A percentile compares a stretch with the other conserved stretches of the same genome.
Evolutionary conservation across 1,139 yeast species (phyloP).

Genomic region (Sugiyamaella japonica): DNA sequence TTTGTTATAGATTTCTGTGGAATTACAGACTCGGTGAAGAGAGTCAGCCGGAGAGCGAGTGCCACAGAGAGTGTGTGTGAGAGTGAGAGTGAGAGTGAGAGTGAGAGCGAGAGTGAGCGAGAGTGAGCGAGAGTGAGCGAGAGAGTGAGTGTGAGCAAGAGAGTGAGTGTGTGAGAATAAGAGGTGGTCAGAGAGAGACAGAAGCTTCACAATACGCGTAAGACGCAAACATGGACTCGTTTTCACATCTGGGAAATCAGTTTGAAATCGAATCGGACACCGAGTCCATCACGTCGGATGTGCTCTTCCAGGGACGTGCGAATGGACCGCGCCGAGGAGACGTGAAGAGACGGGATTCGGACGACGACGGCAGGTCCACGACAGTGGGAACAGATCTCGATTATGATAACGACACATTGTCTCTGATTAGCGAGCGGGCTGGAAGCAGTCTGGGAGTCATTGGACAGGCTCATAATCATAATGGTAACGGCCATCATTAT

Average conservation of each 20-base stretch:
- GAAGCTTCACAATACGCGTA: not conserved
- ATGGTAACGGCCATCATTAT: not conserved
- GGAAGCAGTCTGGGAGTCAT: conserved; percentile 6
- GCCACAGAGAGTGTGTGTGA: too few species aligned
- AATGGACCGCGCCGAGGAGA: conserved; percentile 11
- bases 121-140: too few species aligned
- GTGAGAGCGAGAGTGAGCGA: too few species aligned
- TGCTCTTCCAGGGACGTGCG: conserved; percentile 32
- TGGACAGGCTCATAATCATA: conserved; percentile 1
- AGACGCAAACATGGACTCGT: conserved; percentile 30
- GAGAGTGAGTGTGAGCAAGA: too few species aligned
- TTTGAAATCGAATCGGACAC: conserved; percentile 32
- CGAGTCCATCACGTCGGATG: conserved; percentile 36
- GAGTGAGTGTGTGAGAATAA: too few species aligned
- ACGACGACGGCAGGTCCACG: conserved; percentile 33
- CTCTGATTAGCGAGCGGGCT: conserved; percentile 16
- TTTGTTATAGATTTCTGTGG: not conserved
- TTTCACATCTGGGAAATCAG: conserved; percentile 33
- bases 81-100: too few species aligned
- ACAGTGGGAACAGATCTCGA: conserved; percentile 25
- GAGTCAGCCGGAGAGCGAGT: too few species aligned
- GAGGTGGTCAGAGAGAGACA: too few species aligned
- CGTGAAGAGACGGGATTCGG: conserved; percentile 23
- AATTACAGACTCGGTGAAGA: too few species aligned
- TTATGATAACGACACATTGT: conserved; percentile 29